Conservation (phyloP, 2,329 filamentous ascomycete genomes). For the Metarhizium robertsii region DNA sequence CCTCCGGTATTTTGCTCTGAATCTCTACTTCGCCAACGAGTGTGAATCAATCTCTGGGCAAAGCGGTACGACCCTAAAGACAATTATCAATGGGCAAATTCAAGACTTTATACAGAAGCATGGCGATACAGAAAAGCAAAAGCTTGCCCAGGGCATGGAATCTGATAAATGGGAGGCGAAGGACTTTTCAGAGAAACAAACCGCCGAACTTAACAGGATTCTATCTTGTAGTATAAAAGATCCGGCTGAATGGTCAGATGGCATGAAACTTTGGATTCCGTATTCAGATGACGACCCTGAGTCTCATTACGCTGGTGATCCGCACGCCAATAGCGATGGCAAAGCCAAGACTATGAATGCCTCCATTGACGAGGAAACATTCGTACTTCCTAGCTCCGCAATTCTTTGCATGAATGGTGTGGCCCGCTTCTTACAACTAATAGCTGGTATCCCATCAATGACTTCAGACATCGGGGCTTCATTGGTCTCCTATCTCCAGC, state of each 20-base stretch:
- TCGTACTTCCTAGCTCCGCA: conserved; percentile 77
- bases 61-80: conserved; percentile 67
- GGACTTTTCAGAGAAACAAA: conserved; percentile 59
- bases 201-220: conserved; percentile 50
- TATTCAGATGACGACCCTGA: conserved; percentile 27
- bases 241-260: conserved; percentile 56
- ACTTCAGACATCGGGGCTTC: conserved; percentile 70
- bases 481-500: conserved; percentile 75
- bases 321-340: conserved; percentile 37
- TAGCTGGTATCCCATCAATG: conserved; percentile 81
- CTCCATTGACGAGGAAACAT: conserved; percentile 73
- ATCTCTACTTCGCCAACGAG: conserved; percentile 75
- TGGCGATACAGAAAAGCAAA: conserved; percentile 63
- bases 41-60: conserved; percentile 77
- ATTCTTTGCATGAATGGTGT: conserved; percentile 73
- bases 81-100: conserved; percentile 75
- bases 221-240: conserved; percentile 63
- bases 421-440: conserved; percentile 72
- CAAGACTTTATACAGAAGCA: conserved; percentile 67
- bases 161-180: conserved; percentile 70
- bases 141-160: conserved; percentile 68
- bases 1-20: conserved; percentile 73
- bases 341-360: conserved; percentile 64
- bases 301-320: conserved; percentile 19
- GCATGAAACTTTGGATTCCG: conserved; percentile 48